Conservation (phyloP, 306 rosid genomes). For the Fagus sylvatica region DNA sequence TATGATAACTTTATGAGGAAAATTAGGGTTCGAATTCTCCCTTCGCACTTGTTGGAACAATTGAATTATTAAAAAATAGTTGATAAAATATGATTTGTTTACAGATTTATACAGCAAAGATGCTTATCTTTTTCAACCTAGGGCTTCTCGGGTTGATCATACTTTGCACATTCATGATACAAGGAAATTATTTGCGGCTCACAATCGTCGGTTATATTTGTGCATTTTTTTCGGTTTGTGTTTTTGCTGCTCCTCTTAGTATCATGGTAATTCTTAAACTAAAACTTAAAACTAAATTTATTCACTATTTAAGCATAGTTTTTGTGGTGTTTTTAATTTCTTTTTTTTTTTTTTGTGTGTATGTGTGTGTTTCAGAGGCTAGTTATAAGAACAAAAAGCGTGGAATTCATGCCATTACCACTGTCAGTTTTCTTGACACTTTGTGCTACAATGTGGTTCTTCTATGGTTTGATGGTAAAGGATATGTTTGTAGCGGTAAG, state of each 20-base stretch:
- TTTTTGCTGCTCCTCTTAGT: conserved; percentile 48
- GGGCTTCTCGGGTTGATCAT: conserved; percentile 29
- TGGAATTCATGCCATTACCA: conserved; percentile 3
- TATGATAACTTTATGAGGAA: too few species aligned
- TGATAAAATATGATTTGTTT: background rate
- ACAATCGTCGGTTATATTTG: conserved; percentile 35
- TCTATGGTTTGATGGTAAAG: conserved; percentile 29
- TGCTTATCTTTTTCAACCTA: conserved; percentile 22
- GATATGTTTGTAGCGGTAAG: conserved; percentile 45
- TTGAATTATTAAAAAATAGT: too few species aligned
- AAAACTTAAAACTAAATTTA: background rate
- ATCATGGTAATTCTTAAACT: conserved; percentile 24
- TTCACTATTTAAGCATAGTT: too few species aligned
- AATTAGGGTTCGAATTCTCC: background rate
- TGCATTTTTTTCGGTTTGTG: conserved; percentile 33
- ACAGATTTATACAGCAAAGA: conserved; percentile 34
- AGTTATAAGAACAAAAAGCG: conserved; percentile 23
- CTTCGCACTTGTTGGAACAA: background rate
- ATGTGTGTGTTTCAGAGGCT: conserved; percentile 25
- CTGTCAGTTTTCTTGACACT: background rate
- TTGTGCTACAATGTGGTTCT: conserved; percentile 1
- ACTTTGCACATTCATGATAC: background rate
- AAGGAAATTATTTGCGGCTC: background rate
- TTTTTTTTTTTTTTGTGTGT: background rate
- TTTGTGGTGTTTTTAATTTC: background rate